These are phyloP conservation scores for Sabuloglossum arenarium DNA, from an alignment of 495 filamentous ascomycete genomes.

Conservation along the genomic window DNA sequence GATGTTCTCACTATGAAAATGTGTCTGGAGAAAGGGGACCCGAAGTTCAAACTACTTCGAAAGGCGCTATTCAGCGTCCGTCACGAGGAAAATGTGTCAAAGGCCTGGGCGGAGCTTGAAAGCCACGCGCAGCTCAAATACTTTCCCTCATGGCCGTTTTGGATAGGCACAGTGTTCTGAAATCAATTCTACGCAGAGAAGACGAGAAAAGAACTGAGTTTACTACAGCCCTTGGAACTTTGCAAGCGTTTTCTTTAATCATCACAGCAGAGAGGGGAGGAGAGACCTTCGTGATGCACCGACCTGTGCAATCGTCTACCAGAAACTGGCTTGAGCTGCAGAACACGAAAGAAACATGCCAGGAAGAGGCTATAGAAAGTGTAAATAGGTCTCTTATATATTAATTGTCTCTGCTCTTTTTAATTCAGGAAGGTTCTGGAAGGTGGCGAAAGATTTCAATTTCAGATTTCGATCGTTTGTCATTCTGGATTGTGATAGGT, in stretches of 20 bases:
- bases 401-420: too few species aligned
- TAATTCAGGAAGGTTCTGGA: too few species aligned
- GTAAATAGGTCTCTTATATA: too few species aligned
- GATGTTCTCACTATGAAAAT: too few species aligned
- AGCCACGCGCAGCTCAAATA: slow-evolving; percentile 21
- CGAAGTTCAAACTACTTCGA: too few species aligned
- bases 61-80: too few species aligned
- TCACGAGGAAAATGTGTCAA: too few species aligned
- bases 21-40: too few species aligned
- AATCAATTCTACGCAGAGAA: slow-evolving; percentile 18
- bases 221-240: slow-evolving; percentile 17
- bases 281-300: slow-evolving; percentile 18
- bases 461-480: too few species aligned
- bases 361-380: slow-evolving; percentile 15
- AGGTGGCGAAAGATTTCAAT: too few species aligned
- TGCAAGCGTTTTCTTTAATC: slow-evolving; percentile 25
- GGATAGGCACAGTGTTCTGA: slow-evolving; percentile 22
- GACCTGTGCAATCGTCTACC: slow-evolving; percentile 23
- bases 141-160: slow-evolving; percentile 24
- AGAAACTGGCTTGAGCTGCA: slow-evolving; percentile 22
- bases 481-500: too few species aligned
- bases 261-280: slow-evolving; percentile 11
- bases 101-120: too few species aligned
- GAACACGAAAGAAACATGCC: slow-evolving; percentile 10
- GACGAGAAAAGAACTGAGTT: slow-evolving; percentile 14